Base-by-base conservation (phyloP, 1,139 yeast genomes). In the Hansenula sp. region DNA sequence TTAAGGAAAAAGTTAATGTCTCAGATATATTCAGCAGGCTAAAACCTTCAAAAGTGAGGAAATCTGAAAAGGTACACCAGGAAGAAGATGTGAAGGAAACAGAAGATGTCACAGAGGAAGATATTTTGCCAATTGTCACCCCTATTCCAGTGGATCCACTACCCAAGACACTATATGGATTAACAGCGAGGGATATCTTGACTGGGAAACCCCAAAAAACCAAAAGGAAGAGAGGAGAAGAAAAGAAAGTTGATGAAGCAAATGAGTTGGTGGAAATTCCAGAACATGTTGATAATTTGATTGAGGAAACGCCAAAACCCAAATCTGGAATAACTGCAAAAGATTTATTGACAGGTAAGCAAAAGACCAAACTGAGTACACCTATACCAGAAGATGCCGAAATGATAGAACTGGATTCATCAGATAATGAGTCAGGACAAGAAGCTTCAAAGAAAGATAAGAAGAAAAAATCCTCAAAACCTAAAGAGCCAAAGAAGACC, bases 371-470 rank as follows among this genome's bases (percentile, higher is more conserved):
- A n/a, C n/a, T n/a, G n/a, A n/a, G n/a, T n/a, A n/a, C n/a, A n/a
- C n/a, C n/a, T n/a, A n/a, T n/a, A n/a, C n/a, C n/a, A n/a, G n/a
- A 49, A 17, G 45, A 47, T 9, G 53, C 50, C 12, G 58, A 53
- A 19, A 29, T 52, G 8, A n/a, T 47, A 4, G 41, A 49, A 13
- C 41, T 49, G 17, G 52, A 47, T 9, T 27, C 38, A 3, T 17
- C 32, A 12, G 53, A 49, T 5, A 50, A 51, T 12, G 11, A 19
- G 5, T n/a, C 18, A 3, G 18, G 9, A 8, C 3, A 19, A 3
- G 27, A 31, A 5, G 13, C 13, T 2, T 21, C 13, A 31, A 47
- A 36, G 39, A 42, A 38, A 21, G 32, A 27, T 25, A 41, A 36
- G 32, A 36, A 39, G 43, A 40, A 24, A 28, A 38, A 21, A 21